Conservation (phyloP, 2,329 filamentous ascomycete species). For the Ophiostoma sp. region DNA sequence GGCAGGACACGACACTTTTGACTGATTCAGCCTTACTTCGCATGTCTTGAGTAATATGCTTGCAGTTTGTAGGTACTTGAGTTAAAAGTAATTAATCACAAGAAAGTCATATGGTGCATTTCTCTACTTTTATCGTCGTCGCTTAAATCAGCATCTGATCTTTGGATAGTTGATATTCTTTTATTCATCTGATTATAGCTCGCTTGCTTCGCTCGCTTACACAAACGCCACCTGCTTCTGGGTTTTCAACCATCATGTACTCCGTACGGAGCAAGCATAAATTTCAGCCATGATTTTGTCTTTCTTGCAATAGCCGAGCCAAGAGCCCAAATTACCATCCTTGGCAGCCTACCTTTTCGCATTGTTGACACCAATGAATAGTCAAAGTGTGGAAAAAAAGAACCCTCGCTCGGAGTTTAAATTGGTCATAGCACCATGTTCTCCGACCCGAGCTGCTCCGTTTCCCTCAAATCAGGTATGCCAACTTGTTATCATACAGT, state of each 20-base stretch:
- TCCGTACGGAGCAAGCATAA: no score
- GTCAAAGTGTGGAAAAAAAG: no score
- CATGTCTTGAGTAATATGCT: background rate
- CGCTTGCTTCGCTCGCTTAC: background rate
- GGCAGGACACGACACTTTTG: background rate
- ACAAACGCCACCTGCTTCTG: background rate
- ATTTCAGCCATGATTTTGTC: background rate
- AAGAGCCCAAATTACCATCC: background rate
- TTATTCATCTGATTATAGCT: background rate
- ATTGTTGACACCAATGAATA: no score
- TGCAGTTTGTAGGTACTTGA: background rate
- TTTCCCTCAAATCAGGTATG: no score
- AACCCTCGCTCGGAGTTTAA: background rate
- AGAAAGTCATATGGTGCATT: no score
- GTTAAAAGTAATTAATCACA: background rate
- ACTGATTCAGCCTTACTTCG: background rate
- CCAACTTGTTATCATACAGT: no score
- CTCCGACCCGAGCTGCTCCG: no score
- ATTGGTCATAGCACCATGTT: background rate
- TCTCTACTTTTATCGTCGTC: no score
- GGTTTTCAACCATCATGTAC: no score
- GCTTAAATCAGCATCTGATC: no score
- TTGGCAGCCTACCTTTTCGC: background rate
- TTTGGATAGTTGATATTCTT: no score
- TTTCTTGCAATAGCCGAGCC: no score